These are phyloP conservation scores for Rhizophagus clarus DNA, from an alignment of 192 early-diverging fungal genomes.

Conservation along the genomic window DNA sequence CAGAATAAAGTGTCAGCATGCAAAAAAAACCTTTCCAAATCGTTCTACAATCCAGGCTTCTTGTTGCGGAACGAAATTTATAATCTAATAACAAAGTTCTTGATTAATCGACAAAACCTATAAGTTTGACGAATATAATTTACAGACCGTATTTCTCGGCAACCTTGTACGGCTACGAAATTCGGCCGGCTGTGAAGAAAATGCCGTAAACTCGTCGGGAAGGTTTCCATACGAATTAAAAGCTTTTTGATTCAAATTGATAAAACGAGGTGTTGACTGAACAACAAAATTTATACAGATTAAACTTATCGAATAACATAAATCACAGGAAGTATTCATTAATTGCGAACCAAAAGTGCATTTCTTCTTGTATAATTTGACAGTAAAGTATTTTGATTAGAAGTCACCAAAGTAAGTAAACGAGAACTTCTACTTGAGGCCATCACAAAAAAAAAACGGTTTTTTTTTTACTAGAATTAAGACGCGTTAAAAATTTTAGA, in stretches of 20 bases:
- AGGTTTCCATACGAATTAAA: neutral
- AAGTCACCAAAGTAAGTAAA: neutral
- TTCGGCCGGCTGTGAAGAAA: neutral
- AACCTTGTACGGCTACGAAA: constrained; percentile 11
- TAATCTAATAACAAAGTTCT: constrained; percentile 44
- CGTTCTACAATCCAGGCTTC: constrained; percentile 98
- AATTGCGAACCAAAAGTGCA: neutral
- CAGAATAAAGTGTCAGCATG: neutral
- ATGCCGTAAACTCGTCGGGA: neutral
- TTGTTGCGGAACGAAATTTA: constrained; percentile 99
- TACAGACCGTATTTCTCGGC: constrained; percentile 1
- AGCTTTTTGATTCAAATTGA: constrained; percentile 8
- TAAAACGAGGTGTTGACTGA: neutral
- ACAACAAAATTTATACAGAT: neutral
- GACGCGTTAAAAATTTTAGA: too few relatives aligned
- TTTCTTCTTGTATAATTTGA: neutral
- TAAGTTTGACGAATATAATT: neutral
- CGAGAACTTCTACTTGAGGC: neutral
- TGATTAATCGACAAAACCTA: neutral
- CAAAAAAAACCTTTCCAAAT: constrained; percentile 64
- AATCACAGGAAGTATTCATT: neutral
- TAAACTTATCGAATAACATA: neutral
- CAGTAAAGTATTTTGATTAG: neutral
- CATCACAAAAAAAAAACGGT: too few relatives aligned
- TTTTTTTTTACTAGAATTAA: too few relatives aligned